These are phyloP conservation scores for Cystobasidiaceae sp. DNA, from an alignment of 1,284 basidiomycete species.

Conservation along the genomic window DNA sequence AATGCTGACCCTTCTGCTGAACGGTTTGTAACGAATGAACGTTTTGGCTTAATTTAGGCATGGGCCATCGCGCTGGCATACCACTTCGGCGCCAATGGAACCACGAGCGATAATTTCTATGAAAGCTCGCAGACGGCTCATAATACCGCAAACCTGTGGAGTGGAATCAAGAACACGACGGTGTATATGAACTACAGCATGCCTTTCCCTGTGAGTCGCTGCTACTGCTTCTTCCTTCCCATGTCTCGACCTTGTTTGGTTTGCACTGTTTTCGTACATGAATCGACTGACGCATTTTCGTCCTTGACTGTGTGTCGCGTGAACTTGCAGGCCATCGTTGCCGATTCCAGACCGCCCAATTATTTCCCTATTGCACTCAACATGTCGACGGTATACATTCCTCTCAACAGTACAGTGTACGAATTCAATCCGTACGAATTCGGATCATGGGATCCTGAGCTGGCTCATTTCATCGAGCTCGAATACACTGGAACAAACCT, in stretches of 20 bases:
- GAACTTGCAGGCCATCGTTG: slow-evolving; percentile 30
- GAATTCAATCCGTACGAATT: slow-evolving; percentile 53
- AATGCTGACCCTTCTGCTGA: background rate
- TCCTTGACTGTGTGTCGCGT: background rate
- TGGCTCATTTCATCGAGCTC: slow-evolving; percentile 59
- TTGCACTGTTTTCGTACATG: background rate
- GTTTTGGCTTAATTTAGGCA: too few relatives aligned
- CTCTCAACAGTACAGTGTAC: slow-evolving; percentile 34
- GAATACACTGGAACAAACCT: slow-evolving; percentile 59
- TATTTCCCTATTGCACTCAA: slow-evolving; percentile 16
- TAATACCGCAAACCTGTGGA: slow-evolving; percentile 35
- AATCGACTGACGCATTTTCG: background rate
- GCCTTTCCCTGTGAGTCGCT: slow-evolving; percentile 40
- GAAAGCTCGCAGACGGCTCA: background rate
- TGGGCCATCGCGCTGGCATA: slow-evolving; percentile 33
- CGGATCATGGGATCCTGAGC: slow-evolving; percentile 62
- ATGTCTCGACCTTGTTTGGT: background rate
- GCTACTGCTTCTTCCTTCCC: slow-evolving; percentile 27
- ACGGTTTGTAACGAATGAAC: too few relatives aligned
- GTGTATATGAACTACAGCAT: slow-evolving; percentile 35
- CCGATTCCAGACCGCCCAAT: slow-evolving; percentile 12
- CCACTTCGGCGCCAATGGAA: slow-evolving; percentile 40
- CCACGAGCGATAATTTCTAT: slow-evolving; percentile 36
- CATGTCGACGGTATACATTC: slow-evolving; percentile 24
- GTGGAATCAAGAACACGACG: slow-evolving; percentile 30